Conservation (phyloP, 257 asterid species). For the Paulownia fortunei region DNA sequence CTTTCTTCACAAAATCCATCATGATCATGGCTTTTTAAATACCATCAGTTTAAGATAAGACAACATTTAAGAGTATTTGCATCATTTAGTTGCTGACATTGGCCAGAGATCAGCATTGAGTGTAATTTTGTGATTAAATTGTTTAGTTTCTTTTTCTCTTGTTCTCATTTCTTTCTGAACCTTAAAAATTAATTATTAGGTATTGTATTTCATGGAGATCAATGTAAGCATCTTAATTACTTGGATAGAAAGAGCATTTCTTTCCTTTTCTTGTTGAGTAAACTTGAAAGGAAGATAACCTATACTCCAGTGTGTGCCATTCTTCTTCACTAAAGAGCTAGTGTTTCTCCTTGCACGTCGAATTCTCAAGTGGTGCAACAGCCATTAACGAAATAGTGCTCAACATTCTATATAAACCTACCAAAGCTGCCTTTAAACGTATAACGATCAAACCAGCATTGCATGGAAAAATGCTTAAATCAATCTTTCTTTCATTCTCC, state of each 20-base stretch:
- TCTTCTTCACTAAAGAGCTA: conserved; percentile 3
- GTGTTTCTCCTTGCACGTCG: conserved; percentile 24
- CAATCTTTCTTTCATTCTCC: conserved; percentile 33
- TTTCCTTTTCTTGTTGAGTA: neutral
- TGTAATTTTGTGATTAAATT: too few species aligned
- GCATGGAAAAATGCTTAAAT: conserved; percentile 37
- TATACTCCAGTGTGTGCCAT: neutral
- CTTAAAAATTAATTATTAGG: neutral
- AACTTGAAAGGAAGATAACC: neutral
- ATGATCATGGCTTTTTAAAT: neutral
- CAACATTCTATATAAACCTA: conserved; percentile 32
- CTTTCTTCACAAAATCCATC: conserved; percentile 11
- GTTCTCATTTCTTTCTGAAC: neutral
- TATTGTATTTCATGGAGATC: neutral
- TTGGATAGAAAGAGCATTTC: neutral
- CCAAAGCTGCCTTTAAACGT: neutral
- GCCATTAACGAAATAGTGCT: neutral
- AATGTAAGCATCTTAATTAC: neutral
- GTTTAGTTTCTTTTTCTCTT: neutral
- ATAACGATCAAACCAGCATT: neutral
- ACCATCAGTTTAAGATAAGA: too few species aligned
- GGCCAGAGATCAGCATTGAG: neutral
- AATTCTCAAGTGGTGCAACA: neutral
- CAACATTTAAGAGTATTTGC: neutral
- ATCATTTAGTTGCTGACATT: neutral